These are phyloP conservation scores for Gillenia trifoliata DNA, from an alignment of 306 rosid species.

Conservation along the genomic window DNA sequence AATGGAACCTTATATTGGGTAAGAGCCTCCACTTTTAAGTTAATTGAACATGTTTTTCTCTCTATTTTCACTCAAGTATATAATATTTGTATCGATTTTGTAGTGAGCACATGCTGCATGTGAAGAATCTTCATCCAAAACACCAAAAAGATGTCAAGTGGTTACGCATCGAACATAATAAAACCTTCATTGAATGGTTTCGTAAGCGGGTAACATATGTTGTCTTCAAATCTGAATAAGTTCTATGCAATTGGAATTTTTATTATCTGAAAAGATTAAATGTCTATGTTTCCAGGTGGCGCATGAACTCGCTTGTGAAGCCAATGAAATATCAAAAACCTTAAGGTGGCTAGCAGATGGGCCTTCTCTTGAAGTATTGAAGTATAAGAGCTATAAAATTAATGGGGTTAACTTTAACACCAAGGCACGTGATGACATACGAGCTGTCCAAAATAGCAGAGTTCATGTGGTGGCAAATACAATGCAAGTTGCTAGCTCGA, in stretches of 20 bases:
- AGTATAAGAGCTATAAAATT: neutral
- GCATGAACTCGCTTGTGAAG: neutral
- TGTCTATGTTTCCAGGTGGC: neutral
- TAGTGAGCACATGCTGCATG: neutral
- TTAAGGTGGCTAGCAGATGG: constrained; percentile 1
- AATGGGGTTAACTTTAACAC: neutral
- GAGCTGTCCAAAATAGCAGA: neutral
- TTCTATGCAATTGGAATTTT: neutral
- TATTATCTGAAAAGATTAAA: too few species aligned
- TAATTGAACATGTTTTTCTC: too few species aligned
- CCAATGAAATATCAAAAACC: neutral
- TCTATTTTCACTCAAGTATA: neutral
- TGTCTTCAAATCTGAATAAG: neutral
- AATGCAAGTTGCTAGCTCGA: neutral
- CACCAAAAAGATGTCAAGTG: neutral
- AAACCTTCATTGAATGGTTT: neutral
- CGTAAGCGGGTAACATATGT: neutral
- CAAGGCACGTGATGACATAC: neutral
- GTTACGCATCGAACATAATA: neutral
- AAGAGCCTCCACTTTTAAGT: neutral
- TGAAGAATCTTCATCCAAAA: neutral
- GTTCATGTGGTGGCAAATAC: neutral
- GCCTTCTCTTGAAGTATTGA: neutral
- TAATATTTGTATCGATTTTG: neutral
- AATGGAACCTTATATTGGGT: neutral